Conservation (phyloP, 1,139 yeast species). For the Geotrichum bryndzae region DNA sequence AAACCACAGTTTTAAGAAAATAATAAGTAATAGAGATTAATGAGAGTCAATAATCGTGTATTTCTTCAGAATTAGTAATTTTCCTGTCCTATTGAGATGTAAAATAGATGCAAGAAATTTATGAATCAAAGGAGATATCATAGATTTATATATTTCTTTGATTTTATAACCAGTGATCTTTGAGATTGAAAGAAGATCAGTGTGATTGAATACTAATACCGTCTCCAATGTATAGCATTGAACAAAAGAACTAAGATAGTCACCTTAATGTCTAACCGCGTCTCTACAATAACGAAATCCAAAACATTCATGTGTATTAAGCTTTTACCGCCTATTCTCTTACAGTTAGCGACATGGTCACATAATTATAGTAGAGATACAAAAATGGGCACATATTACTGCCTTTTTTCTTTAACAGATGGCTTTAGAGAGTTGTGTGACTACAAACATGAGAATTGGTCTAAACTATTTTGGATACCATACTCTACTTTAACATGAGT, state of each 20-base stretch:
- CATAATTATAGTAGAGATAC: not conserved
- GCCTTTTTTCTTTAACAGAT: not conserved
- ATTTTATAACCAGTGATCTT: not conserved
- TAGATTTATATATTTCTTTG: not conserved
- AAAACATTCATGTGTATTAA: not conserved
- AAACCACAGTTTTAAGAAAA: not conserved
- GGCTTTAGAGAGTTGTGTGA: not conserved
- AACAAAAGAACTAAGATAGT: not conserved
- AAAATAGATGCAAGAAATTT: not conserved
- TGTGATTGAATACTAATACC: not conserved
- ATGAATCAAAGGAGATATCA: not conserved
- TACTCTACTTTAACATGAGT: not conserved
- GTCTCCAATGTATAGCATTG: not conserved
- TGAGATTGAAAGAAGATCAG: not conserved
- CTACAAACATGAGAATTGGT: not conserved
- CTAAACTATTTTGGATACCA: too few species aligned
- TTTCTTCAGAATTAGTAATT: not conserved
- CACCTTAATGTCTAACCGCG: not conserved
- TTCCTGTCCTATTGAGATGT: not conserved
- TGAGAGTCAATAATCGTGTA: not conserved
- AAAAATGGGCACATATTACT: not conserved
- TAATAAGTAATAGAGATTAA: not conserved
- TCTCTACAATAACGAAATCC: not conserved
- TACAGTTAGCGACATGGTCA: not conserved
- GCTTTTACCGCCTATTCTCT: not conserved